A percentile compares a stretch with the other conserved stretches of the same genome.
phyloP scores from a whole-genome alignment of 305 asterid species.

The Fraxinus velutina region DNA sequence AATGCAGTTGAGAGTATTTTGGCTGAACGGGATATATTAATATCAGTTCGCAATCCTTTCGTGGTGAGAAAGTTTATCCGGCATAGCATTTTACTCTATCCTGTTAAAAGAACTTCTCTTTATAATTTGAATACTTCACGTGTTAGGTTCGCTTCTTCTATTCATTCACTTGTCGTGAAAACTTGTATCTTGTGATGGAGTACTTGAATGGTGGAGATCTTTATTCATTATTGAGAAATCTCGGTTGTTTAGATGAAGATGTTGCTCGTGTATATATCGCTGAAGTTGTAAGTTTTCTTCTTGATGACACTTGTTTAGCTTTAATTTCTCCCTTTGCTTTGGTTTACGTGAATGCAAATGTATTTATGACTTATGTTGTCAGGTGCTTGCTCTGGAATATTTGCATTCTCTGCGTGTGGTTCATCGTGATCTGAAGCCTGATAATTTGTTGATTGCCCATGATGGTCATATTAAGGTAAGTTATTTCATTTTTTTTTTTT shows the following conservation, averaged over 20 bases:
- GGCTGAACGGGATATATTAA: slow-evolving; percentile 97
- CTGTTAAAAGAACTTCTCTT: slow-evolving; percentile 19
- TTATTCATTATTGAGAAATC: slow-evolving; percentile 90
- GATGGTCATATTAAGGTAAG: slow-evolving; percentile 97
- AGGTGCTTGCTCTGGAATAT: slow-evolving; percentile 99
- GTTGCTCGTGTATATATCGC: slow-evolving; percentile 97
- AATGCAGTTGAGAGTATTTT: slow-evolving; percentile 99
- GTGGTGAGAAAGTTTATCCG: slow-evolving; percentile 74
- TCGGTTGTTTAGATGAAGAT: slow-evolving; percentile 97
- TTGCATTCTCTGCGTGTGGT: slow-evolving; percentile 92
- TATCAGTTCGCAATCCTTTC: slow-evolving; percentile 98
- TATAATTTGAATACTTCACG: slow-evolving; percentile 26
- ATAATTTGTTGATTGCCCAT: slow-evolving; percentile 96
- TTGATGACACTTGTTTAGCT: slow-evolving; percentile 13
- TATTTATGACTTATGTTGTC: slow-evolving; percentile 29
- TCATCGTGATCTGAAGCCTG: slow-evolving; percentile 99
- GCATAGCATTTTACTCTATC: slow-evolving; percentile 19
- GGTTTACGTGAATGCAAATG: slow-evolving; percentile 15
- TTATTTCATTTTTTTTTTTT: neutral
- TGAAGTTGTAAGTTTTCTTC: slow-evolving; percentile 79
- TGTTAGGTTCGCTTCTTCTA: slow-evolving; percentile 93
- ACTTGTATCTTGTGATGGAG: slow-evolving; percentile 98
- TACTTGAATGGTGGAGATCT: slow-evolving; percentile 99
- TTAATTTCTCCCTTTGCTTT: slow-evolving; percentile 3
- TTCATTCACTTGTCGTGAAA: slow-evolving; percentile 98